Base-by-base conservation (phyloP, 352 stramenopile genomes). In the Discostella stelligera region DNA sequence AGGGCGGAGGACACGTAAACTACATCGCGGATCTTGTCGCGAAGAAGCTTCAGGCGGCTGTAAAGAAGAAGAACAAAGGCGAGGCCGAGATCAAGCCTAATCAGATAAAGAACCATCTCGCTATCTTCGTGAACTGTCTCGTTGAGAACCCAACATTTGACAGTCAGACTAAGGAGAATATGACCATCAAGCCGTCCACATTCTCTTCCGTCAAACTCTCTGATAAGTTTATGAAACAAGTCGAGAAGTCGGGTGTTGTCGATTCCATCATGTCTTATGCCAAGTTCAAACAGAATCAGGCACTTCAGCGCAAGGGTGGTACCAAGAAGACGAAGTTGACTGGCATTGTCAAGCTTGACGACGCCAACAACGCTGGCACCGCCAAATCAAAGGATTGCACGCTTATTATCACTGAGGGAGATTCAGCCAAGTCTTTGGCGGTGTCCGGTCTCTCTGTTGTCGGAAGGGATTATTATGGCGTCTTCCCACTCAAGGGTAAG, bases 121-220 rank as follows among this genome's bases (percentile, higher is more conserved):
- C 89, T 8, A 89, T 99, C 14, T 99, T 98, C 86, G 96, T 99
- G 50, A 99, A 99, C 83, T 97, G 94, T 69, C 89, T 99, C 56
- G 97, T 99, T 20, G 95, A 98, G 65, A 99, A 99, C 83, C 97
- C 97, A 16, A 97, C 96, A 0, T 99, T 99, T 79, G 97, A 99
- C 78, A 98, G 95, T 63, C 98, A 99, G 76, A 99, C 98, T 72
- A 99, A 99, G 82, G 98, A 99, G 81, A 96, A 94, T 68, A 94
- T 99, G 58, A 98, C 97, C 2, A 98, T 95, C 1, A 89, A 91
- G 3, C 89, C 92, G 11, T 86, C 89, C 13, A 91, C 90, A 0
- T 98, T 97, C 71, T 93, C 93, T 16, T 92, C 92, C 4, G 98
- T 94, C 52, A 91, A 95, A 18, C 88, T 99, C 18, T 95, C 95